These are phyloP conservation scores for Ophiocordyceps camponoti-floridani DNA, from an alignment of 2,329 filamentous ascomycete genomes.

Conservation along the genomic window DNA sequence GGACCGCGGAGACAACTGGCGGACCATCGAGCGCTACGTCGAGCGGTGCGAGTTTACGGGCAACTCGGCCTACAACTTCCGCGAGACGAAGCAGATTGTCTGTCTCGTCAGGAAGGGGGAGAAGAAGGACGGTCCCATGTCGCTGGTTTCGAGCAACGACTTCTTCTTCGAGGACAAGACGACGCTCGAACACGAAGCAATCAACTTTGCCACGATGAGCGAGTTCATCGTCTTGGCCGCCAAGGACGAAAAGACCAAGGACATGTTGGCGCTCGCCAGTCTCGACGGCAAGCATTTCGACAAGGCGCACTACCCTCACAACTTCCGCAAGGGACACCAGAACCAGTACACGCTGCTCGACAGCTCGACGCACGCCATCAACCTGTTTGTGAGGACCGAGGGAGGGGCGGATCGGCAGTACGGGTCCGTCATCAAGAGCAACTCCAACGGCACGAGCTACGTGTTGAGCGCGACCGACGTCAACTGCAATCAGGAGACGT, in stretches of 20 bases:
- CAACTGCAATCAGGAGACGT: slow-evolving; percentile 60
- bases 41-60: slow-evolving; percentile 76
- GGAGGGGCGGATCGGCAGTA: slow-evolving; percentile 46
- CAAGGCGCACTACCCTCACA: slow-evolving; percentile 66
- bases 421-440: slow-evolving; percentile 89
- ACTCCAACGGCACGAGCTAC: slow-evolving; percentile 94
- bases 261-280: slow-evolving; percentile 62
- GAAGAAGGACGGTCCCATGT: slow-evolving; percentile 39
- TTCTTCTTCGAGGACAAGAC: slow-evolving; percentile 49
- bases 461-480: slow-evolving; percentile 67
- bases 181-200: slow-evolving; percentile 38
- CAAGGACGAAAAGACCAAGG: slow-evolving; percentile 47
- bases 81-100: slow-evolving; percentile 35
- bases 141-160: slow-evolving; percentile 62
- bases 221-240: slow-evolving; percentile 89
- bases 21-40: slow-evolving; percentile 54
- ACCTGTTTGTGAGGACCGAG: slow-evolving; percentile 78
- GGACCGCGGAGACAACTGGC: slow-evolving; percentile 70
- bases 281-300: slow-evolving; percentile 74
- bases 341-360: slow-evolving; percentile 85
- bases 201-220: slow-evolving; percentile 83
- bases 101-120: slow-evolving; percentile 40
- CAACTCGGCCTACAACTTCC: slow-evolving; percentile 35
- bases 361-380: slow-evolving; percentile 85
- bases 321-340: slow-evolving; percentile 63